A percentile compares a stretch with the other conserved stretches of the same genome.
These are phyloP conservation scores for Arthroderma sp. DNA, from an alignment of 2,329 filamentous ascomycete genomes.

Conservation along the genomic window DNA sequence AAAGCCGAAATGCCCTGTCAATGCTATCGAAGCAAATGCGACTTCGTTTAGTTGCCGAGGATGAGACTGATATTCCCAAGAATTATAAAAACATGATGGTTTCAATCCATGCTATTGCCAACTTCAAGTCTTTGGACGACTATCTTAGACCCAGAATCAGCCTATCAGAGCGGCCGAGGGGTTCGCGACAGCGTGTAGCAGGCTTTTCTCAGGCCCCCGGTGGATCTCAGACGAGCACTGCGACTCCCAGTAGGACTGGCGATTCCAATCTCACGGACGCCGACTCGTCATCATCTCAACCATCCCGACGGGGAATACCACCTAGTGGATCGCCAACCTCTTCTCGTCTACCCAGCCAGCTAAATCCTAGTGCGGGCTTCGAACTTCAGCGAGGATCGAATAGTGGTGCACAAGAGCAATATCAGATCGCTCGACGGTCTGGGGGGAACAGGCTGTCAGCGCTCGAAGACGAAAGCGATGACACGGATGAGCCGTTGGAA, in stretches of 20 bases:
- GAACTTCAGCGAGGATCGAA: conserved; percentile 19
- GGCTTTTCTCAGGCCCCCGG: conserved; percentile 62
- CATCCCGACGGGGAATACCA: conserved; percentile 10
- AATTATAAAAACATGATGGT: conserved; percentile 93
- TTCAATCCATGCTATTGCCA: conserved; percentile 94
- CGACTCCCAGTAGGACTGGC: conserved; percentile 25
- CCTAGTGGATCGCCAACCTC: conserved; percentile 2
- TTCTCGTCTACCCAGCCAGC: conserved; percentile 3
- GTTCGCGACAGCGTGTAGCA: conserved; percentile 45
- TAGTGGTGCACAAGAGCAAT: conserved; percentile 21
- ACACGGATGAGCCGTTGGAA: conserved; percentile 60
- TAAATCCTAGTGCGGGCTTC: not conserved
- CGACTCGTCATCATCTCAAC: conserved; percentile 3
- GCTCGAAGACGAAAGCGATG: conserved; percentile 46
- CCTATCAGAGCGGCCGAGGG: conserved; percentile 59
- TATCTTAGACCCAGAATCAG: conserved; percentile 85
- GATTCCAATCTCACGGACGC: conserved; percentile 1
- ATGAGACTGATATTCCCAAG: conserved; percentile 52
- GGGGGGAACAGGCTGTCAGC: conserved; percentile 23
- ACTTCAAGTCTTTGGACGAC: conserved; percentile 92
- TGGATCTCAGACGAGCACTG: conserved; percentile 46
- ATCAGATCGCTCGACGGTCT: conserved; percentile 5
- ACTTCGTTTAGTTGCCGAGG: conserved; percentile 76
- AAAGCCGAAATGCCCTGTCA: conserved; percentile 57
- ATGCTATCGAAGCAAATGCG: conserved; percentile 96